phyloP scores from a whole-genome alignment of 2,329 filamentous ascomycete genomes.

The Pseudocercospora pini-densiflorae region DNA sequence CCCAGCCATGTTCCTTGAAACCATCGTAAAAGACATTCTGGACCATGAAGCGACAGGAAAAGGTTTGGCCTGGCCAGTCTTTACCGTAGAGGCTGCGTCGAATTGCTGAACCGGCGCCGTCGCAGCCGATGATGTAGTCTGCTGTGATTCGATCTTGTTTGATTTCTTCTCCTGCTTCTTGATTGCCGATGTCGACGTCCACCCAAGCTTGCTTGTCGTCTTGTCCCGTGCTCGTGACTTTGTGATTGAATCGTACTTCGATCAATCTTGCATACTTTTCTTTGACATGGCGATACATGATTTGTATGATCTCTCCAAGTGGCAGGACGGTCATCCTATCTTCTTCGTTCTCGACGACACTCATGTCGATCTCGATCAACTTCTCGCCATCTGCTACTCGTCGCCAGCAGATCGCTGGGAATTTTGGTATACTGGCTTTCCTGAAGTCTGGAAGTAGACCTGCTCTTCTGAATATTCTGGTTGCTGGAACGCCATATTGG shows the following conservation, averaged over 20 bases:
- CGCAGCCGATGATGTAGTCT: slow-evolving; percentile 38
- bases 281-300: slow-evolving; percentile 32
- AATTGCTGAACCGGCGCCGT: slow-evolving; percentile 34
- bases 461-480: slow-evolving; percentile 44
- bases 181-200: slow-evolving; percentile 35
- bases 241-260: slow-evolving; percentile 35
- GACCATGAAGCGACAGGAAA: slow-evolving; percentile 30
- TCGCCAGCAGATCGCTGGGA: slow-evolving; percentile 36
- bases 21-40: slow-evolving; percentile 38
- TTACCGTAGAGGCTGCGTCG: slow-evolving; percentile 32
- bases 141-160: slow-evolving; percentile 27
- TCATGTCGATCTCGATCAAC: slow-evolving; percentile 34
- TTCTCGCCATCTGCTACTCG: slow-evolving; percentile 33
- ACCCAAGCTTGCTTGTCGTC: slow-evolving; percentile 36
- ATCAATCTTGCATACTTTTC: slow-evolving; percentile 31
- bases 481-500: slow-evolving; percentile 48
- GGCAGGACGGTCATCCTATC: slow-evolving; percentile 36
- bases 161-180: slow-evolving; percentile 28
- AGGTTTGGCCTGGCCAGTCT: slow-evolving; percentile 33
- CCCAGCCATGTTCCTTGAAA: slow-evolving; percentile 45
- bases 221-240: slow-evolving; percentile 32
- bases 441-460: slow-evolving; percentile 44
- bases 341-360: slow-evolving; percentile 32
- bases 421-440: slow-evolving; percentile 32
- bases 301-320: slow-evolving; percentile 35